Conservation (phyloP, 2,329 filamentous ascomycete species). For the Aspergillus fumigatus region DNA sequence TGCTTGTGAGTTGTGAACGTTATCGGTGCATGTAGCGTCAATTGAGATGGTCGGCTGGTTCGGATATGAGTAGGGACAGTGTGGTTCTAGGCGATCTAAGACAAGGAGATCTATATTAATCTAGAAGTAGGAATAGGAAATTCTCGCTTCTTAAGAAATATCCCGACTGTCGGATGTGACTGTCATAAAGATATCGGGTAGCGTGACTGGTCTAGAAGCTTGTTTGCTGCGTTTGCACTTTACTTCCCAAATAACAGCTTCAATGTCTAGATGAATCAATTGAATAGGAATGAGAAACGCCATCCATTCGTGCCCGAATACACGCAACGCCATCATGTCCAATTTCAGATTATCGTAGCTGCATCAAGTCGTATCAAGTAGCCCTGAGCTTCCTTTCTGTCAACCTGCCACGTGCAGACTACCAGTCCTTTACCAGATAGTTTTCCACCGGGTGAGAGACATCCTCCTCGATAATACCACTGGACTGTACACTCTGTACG, state of each 20-base stretch:
- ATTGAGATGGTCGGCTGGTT: slow-evolving; percentile 10
- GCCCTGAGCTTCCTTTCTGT: background rate
- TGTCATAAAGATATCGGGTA: background rate
- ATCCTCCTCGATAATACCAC: slow-evolving; percentile 25
- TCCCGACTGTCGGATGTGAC: background rate
- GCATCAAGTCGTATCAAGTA: background rate
- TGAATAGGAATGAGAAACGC: background rate
- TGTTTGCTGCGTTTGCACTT: slow-evolving; percentile 17
- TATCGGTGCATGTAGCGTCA: background rate
- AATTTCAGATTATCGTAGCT: background rate
- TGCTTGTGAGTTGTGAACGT: slow-evolving; percentile 1
- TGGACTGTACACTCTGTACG: slow-evolving; percentile 34
- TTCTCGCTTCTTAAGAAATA: background rate
- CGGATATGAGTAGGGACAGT: background rate
- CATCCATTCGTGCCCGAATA: background rate
- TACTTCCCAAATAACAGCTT: background rate
- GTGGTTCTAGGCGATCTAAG: background rate
- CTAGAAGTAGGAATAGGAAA: background rate
- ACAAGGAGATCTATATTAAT: background rate
- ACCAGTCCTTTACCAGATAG: slow-evolving; percentile 19
- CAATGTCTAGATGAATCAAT: background rate
- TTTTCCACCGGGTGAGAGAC: slow-evolving; percentile 18
- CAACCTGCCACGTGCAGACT: background rate
- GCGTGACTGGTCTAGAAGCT: slow-evolving; percentile 1
- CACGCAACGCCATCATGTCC: background rate